Evolutionary conservation across 352 stramenopile species (phyloP).

Genomic region (Plasmopara viticola): DNA sequence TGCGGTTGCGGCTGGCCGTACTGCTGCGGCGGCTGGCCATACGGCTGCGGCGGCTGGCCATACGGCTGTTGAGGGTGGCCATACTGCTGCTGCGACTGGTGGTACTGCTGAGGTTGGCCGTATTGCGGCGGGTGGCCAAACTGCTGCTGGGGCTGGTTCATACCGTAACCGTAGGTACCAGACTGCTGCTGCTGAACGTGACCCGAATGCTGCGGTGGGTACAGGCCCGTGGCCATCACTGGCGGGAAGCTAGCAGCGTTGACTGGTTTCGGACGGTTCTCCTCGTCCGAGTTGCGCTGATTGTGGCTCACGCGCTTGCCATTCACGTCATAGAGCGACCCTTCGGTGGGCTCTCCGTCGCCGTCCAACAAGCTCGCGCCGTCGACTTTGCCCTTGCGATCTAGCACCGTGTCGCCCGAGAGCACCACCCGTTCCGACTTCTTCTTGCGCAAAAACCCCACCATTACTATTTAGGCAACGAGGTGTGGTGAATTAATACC

Average conservation of each 20-base stretch:
- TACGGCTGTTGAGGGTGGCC: background rate
- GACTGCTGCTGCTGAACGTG: constrained; percentile 27
- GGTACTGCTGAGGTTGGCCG: background rate
- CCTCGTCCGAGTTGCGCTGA: constrained; percentile 57
- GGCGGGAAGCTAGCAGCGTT: constrained; percentile 34
- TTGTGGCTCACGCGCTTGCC: constrained; percentile 32
- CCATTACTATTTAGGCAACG: constrained; percentile 29
- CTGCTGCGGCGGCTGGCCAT: constrained; percentile 9
- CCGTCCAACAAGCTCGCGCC: constrained; percentile 75
- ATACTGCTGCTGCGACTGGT: background rate
- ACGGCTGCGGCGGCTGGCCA: constrained; percentile 7
- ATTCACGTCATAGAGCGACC: constrained; percentile 64
- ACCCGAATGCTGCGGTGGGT: constrained; percentile 50
- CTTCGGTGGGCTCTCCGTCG: constrained; percentile 68
- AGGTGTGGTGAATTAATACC: constrained; percentile 4
- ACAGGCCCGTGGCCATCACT: constrained; percentile 40
- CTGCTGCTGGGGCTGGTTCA: constrained; percentile 19
- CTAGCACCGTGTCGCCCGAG: constrained; percentile 64
- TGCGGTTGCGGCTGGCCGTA: constrained; percentile 8
- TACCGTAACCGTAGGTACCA: constrained; percentile 22
- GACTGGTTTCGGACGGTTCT: constrained; percentile 35
- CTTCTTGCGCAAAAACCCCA: constrained; percentile 84
- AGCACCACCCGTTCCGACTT: constrained; percentile 68
- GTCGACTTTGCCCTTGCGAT: constrained; percentile 82
- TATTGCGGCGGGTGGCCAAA: constrained; percentile 5